A percentile compares a stretch with the other conserved stretches of the same genome.
Conservation (phyloP, 2,329 filamentous ascomycete species). For the Fonsecaea multimorphosa region DNA sequence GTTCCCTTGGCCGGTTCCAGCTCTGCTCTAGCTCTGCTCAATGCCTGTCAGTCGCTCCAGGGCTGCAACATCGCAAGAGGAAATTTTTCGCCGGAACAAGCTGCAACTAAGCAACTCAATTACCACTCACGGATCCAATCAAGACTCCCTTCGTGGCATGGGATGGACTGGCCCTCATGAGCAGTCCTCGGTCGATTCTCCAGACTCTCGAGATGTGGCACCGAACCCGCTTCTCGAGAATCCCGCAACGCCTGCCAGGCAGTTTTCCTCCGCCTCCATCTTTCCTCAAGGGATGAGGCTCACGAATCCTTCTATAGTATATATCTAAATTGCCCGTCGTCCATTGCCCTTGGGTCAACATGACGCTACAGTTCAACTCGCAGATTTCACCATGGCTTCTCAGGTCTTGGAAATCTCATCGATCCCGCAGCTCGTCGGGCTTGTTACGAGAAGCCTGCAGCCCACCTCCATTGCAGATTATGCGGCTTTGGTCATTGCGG, state of each 20-base stretch:
- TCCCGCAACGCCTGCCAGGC: background rate
- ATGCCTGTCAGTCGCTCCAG: constrained; percentile 16
- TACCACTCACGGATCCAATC: background rate
- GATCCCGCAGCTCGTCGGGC: background rate
- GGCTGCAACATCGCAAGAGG: constrained; percentile 7
- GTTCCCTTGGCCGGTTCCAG: no score
- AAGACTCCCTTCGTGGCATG: background rate
- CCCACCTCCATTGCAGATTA: constrained; percentile 49
- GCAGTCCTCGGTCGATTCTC: background rate
- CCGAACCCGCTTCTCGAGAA: background rate
- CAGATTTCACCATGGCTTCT: background rate
- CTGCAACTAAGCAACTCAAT: background rate
- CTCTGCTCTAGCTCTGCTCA: no score
- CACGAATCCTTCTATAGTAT: background rate
- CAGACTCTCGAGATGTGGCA: background rate
- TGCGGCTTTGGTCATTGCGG: constrained; percentile 46
- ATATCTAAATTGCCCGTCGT: background rate
- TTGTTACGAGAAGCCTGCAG: background rate
- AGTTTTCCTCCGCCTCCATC: background rate
- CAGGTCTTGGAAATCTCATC: background rate
- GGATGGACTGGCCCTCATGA: background rate
- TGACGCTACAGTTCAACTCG: background rate
- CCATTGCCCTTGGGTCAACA: background rate
- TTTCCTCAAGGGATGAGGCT: constrained; percentile 5
- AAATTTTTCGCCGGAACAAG: constrained; percentile 1